Conservation (phyloP, 805 yeast species). For the Yueomyces sp. region DNA sequence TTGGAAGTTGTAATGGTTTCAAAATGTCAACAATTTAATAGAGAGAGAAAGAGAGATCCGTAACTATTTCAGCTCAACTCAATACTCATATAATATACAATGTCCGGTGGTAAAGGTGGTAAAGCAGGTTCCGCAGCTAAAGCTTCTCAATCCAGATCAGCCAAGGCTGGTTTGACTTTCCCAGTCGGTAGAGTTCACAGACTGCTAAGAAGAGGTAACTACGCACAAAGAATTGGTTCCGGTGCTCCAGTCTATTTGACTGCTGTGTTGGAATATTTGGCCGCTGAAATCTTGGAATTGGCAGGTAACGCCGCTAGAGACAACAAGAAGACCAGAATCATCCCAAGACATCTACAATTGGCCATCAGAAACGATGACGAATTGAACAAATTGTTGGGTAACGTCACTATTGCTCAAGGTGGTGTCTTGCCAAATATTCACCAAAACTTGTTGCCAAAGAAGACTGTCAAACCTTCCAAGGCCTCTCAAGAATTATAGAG, state of each 20-base stretch:
- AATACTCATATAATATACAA: conserved; percentile 15
- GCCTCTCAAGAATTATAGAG: conserved; percentile 54
- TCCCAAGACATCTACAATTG: conserved; percentile 96
- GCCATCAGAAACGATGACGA: conserved; percentile 99
- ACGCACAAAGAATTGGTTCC: conserved; percentile 97
- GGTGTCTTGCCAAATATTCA: conserved; percentile 98
- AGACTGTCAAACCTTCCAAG: conserved; percentile 45
- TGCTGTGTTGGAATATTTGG: conserved; percentile 91
- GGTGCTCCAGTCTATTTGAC: conserved; percentile 98
- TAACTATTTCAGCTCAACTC: too few species aligned
- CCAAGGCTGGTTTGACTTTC: conserved; percentile 97
- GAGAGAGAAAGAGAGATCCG: too few species aligned
- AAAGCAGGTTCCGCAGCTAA: conserved; percentile 92
- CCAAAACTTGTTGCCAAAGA: conserved; percentile 80
- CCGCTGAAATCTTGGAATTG: conserved; percentile 95
- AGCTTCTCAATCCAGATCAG: conserved; percentile 95
- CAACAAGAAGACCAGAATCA: conserved; percentile 97
- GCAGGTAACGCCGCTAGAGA: conserved; percentile 99
- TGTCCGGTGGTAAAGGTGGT: conserved; percentile 70
- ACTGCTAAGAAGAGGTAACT: conserved; percentile 90
- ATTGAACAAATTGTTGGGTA: conserved; percentile 82
- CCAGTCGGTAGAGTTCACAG: conserved; percentile 99
- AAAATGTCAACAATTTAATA: too few species aligned
- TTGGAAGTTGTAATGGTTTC: too few species aligned
- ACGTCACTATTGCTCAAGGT: conserved; percentile 97